Conservation (phyloP, 176 grass and related monocot genomes). For the Carex kokanica region DNA sequence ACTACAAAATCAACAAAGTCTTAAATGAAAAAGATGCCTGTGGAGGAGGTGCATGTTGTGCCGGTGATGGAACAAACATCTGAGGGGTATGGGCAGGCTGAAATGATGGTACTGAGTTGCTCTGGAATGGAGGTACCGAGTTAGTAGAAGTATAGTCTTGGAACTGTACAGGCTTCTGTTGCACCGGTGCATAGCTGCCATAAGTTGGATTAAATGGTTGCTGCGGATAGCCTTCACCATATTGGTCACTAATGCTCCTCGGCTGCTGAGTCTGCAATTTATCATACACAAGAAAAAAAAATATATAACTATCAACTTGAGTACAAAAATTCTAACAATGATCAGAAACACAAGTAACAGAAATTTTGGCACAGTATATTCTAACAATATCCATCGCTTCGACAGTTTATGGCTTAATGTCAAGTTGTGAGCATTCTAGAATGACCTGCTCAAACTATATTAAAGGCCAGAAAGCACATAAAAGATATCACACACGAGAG, state of each 20-base stretch:
- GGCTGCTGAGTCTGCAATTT: conserved; percentile 34
- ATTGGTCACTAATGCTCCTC: conserved; percentile 38
- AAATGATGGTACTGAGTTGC: conserved; percentile 40
- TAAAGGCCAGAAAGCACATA: conserved; percentile 19
- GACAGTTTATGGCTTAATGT: not conserved
- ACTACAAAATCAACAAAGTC: not conserved
- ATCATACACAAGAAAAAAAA: not conserved
- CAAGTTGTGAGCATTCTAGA: not conserved
- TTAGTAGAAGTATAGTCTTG: conserved; percentile 30
- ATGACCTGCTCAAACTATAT: conserved; percentile 9
- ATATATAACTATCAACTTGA: not conserved
- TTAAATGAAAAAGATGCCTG: conserved; percentile 49
- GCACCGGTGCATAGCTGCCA: conserved; percentile 39
- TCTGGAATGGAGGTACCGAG: conserved; percentile 28
- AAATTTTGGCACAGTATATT: not conserved
- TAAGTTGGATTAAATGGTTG: conserved; percentile 35
- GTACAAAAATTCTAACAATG: not conserved
- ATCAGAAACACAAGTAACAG: not conserved
- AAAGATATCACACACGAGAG: not conserved
- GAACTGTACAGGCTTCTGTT: conserved; percentile 30
- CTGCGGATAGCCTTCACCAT: conserved; percentile 49
- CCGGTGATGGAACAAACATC: conserved; percentile 75
- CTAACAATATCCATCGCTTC: not conserved
- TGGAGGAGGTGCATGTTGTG: conserved; percentile 14
- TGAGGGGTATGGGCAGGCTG: conserved; percentile 43